Conservation (phyloP, 225 moss, liverwort and hornwort genomes). For the Polytrichum commune region DNA sequence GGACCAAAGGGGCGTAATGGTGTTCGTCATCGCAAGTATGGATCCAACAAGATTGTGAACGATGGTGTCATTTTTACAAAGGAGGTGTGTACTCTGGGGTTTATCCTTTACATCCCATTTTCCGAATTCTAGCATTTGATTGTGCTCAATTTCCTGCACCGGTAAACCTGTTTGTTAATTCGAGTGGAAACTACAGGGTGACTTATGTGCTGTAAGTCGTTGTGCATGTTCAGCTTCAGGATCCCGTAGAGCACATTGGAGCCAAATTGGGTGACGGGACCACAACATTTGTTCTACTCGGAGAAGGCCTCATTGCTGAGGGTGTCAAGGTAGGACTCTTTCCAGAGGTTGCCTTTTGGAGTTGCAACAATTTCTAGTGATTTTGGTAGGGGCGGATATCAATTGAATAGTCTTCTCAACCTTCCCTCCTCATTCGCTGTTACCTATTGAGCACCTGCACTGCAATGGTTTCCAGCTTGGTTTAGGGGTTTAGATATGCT, state of each 20-base stretch:
- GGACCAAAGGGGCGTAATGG: slow-evolving; percentile 97
- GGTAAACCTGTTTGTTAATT: too few relatives aligned
- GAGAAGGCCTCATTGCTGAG: slow-evolving; percentile 95
- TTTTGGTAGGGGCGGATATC: not conserved
- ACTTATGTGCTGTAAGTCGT: not conserved
- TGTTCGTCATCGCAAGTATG: slow-evolving; percentile 96
- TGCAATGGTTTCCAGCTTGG: too few relatives aligned
- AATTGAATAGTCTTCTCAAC: too few relatives aligned
- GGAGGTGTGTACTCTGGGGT: slow-evolving; percentile 54
- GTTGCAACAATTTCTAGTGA: too few relatives aligned
- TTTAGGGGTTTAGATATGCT: too few relatives aligned
- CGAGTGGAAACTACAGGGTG: too few relatives aligned
- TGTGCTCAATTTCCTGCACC: too few relatives aligned
- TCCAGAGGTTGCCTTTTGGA: too few relatives aligned
- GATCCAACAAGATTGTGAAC: slow-evolving; percentile 98
- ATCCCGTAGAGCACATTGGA: slow-evolving; percentile 95
- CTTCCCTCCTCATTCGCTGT: too few relatives aligned
- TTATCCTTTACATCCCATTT: not conserved
- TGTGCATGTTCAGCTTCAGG: slow-evolving; percentile 87
- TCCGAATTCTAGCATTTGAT: not conserved
- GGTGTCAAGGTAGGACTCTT: slow-evolving; percentile 70
- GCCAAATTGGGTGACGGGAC: slow-evolving; percentile 98
- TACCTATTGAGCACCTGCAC: too few relatives aligned
- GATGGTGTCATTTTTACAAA: slow-evolving; percentile 96
- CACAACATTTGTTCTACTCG: slow-evolving; percentile 93